Percentiles rank a stretch among this genome's conserved stretches.
phyloP scores from a whole-genome alignment of 1,284 basidiomycete species.

The Heterobasidion occidentale region DNA sequence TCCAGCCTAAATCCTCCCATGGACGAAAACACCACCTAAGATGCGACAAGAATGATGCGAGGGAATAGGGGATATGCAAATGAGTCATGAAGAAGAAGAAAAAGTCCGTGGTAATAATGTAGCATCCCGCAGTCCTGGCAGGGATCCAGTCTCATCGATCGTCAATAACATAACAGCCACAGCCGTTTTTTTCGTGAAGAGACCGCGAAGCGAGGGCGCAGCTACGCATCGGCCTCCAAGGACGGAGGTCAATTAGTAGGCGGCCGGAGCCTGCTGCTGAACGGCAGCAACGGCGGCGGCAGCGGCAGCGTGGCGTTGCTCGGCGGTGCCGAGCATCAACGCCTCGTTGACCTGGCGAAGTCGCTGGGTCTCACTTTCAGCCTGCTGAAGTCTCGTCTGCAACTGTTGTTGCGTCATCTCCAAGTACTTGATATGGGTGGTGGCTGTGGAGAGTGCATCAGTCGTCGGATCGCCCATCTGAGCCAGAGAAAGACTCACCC shows the following conservation, averaged over 20 bases:
- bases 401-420: conserved; percentile 67
- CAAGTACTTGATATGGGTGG: conserved; percentile 73
- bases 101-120: conserved; percentile 10
- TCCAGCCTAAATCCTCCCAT: conserved; percentile 17
- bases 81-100: conserved; percentile 32
- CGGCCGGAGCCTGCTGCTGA: conserved; percentile 26
- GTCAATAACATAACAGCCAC: conserved; percentile 22
- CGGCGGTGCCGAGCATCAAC: conserved; percentile 74
- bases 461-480: neutral
- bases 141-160: conserved; percentile 34
- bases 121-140: conserved; percentile 44
- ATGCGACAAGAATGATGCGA: conserved; percentile 2
- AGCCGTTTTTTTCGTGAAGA: conserved; percentile 25
- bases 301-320: conserved; percentile 57
- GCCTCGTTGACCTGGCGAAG: conserved; percentile 79
- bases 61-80: conserved; percentile 17
- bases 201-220: conserved; percentile 17
- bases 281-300: conserved; percentile 46
- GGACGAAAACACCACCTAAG: conserved; percentile 12
- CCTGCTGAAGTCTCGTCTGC: conserved; percentile 64
- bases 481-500: conserved; percentile 20
- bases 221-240: conserved; percentile 4
- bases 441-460: conserved; percentile 23
- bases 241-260: conserved; percentile 36
- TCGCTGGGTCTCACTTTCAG: conserved; percentile 68